Conservation (phyloP, 2,329 filamentous ascomycete species). For the Alternaria triticimaculans region DNA sequence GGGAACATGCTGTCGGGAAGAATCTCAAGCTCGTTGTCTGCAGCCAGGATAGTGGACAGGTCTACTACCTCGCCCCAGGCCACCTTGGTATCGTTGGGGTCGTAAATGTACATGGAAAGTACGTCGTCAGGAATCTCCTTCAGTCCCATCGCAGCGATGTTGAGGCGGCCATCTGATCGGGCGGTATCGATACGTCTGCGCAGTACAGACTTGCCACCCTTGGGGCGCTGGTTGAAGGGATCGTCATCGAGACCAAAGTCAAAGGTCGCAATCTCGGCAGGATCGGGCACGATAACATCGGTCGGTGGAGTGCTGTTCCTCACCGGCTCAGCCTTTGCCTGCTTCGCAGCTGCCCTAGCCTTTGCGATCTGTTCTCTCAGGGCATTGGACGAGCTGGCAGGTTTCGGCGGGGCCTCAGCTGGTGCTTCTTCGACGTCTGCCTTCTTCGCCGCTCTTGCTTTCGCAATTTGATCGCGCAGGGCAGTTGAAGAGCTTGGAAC, state of each 20-base stretch:
- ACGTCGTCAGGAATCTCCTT: constrained; percentile 82
- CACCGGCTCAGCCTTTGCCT: constrained; percentile 27
- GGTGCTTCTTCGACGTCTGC: constrained; percentile 18
- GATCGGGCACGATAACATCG: constrained; percentile 42
- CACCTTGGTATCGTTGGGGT: constrained; percentile 65
- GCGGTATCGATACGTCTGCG: constrained; percentile 75
- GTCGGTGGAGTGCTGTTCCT: constrained; percentile 39
- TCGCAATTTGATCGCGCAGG: constrained; percentile 88
- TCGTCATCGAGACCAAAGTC: constrained; percentile 68
- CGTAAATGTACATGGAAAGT: constrained; percentile 86
- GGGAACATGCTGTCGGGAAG: constrained; percentile 81
- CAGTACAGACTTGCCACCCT: constrained; percentile 70
- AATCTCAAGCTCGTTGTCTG: constrained; percentile 84
- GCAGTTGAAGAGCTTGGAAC: constrained; percentile 75
- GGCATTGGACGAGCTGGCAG: constrained; percentile 75
- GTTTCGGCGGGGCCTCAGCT: constrained; percentile 41
- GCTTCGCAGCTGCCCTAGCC: constrained; percentile 76
- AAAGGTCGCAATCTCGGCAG: constrained; percentile 51
- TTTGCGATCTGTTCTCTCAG: constrained; percentile 92
- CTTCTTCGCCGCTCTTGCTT: constrained; percentile 80
- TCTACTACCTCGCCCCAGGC: constrained; percentile 94
- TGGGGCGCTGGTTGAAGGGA: constrained; percentile 73
- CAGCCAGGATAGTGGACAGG: constrained; percentile 80
- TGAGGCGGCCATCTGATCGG: constrained; percentile 79
- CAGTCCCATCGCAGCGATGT: constrained; percentile 84